These are phyloP conservation scores for Neurospora sp. DNA, from an alignment of 2,329 filamentous ascomycete genomes.

Conservation along the genomic window DNA sequence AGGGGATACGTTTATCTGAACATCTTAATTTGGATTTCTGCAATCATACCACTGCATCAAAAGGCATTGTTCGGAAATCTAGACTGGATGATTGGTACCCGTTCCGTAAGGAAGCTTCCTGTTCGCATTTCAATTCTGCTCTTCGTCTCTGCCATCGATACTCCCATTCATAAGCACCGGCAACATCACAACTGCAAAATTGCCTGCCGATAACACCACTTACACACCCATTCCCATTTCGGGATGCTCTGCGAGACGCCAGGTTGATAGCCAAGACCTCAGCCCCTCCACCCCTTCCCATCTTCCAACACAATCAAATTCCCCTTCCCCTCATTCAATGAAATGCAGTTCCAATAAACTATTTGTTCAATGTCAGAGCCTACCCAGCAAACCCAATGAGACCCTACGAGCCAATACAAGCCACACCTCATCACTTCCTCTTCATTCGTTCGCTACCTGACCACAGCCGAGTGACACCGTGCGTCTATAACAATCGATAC, in stretches of 20 bases:
- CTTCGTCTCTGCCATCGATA: neutral
- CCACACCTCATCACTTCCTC: neutral
- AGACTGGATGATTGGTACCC: neutral
- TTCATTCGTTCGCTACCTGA: neutral
- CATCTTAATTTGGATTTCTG: neutral
- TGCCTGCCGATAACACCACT: neutral
- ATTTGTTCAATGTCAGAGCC: neutral
- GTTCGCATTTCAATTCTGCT: fast-evolving
- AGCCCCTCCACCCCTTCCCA: neutral
- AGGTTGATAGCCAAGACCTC: neutral
- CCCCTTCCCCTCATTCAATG: neutral
- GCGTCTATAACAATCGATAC: neutral
- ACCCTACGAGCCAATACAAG: neutral
- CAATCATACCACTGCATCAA: neutral
- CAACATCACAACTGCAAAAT: neutral
- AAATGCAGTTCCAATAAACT: neutral
- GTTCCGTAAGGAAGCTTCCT: neutral
- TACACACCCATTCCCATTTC: neutral
- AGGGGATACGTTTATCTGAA: neutral
- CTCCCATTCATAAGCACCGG: fast-evolving
- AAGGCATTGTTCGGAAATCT: neutral
- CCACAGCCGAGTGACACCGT: neutral
- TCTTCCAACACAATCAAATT: too few species aligned
- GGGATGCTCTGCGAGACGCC: neutral
- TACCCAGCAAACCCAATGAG: neutral